Evolutionary conservation across 768 basidiomycete genomes (phyloP), one percentile per base, ranked within the genome.

Genomic region (Tricholoma hemisulphureum): DNA sequence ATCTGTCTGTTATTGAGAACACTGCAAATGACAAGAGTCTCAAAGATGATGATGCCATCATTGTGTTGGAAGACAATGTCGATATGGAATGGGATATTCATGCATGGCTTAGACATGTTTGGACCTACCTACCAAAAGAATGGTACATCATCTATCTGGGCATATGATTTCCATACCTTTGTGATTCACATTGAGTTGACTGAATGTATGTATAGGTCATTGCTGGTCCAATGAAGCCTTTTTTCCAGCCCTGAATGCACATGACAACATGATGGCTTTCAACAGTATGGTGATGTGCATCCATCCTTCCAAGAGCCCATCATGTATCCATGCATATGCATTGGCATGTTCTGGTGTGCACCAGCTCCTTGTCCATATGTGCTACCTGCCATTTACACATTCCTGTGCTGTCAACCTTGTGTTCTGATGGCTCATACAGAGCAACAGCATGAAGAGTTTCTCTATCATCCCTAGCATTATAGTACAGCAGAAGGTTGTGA

Each of bases 81-180:
- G 87, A 92, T 65, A 85, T 91, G 82, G 90, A 92, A 71, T 73
- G 69, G 28, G 82, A 90, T 61, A 79, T 88, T 11, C 61, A 71
- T 5, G 54, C 64, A 14, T 78, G 81, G 26, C 65, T 80, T n/a
- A 53, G 20, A 31, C 35, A 55, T n/a, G 60, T 87, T 37, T 88
- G 86, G 87, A 52, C 59, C 4, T 66, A 68, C 8, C 67, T 91
- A 26, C 89, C 89, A 6, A 39, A 32, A 2, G 75, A 81, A 16
- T 91, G 89, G 89, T 89, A 91, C 61, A 79, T 91, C 23, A 79
- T 91, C 14, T 88, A 87, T 61, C 71, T 91, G 61, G 89, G 88
- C 85, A 61, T 43, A 78, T n/a, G 64, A 46, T 37, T 20, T 20
- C 46, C 26, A 7, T 13, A 10, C 8, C 41, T 28, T 21, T n/a